Conservation (phyloP, 106 monocot species). For the Allium sativum region DNA sequence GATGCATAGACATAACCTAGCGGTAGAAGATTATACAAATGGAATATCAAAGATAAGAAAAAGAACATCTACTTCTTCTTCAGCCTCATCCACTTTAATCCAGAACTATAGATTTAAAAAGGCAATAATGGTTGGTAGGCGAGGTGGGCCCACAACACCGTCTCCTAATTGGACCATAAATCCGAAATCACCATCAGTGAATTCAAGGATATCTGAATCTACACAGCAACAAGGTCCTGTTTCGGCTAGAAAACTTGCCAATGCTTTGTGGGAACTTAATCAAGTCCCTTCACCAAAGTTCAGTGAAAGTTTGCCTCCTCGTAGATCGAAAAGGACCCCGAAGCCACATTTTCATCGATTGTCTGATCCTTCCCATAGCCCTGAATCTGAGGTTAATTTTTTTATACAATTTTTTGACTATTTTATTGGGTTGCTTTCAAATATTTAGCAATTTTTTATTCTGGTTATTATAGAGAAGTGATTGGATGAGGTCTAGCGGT, state of each 20-base stretch:
- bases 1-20: slow-evolving; percentile 28
- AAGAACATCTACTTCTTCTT: slow-evolving; percentile 20
- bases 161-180: slow-evolving; percentile 29
- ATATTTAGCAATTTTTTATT: not conserved
- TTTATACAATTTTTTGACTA: not conserved
- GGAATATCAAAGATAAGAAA: slow-evolving; percentile 32
- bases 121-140: slow-evolving; percentile 22
- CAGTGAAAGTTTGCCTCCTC: slow-evolving; percentile 2
- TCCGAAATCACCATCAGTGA: slow-evolving; percentile 20
- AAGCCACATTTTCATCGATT: slow-evolving; percentile 11
- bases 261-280: slow-evolving; percentile 42
- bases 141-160: slow-evolving; percentile 19
- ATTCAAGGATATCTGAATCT: slow-evolving; percentile 9
- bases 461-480: slow-evolving; percentile 13
- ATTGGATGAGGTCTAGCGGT: slow-evolving; percentile 16
- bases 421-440: not conserved
- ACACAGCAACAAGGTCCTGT: slow-evolving; percentile 21
- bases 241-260: slow-evolving; percentile 56
- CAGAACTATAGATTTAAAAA: slow-evolving; percentile 29
- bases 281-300: slow-evolving; percentile 11
- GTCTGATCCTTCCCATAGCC: slow-evolving; percentile 39
- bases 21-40: not conserved
- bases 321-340: slow-evolving; percentile 5
- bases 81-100: slow-evolving; percentile 28
- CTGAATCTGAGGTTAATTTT: slow-evolving; percentile 34